Base-by-base conservation (phyloP, 2,329 filamentous ascomycete genomes). In the Alternaria gansuensis region DNA sequence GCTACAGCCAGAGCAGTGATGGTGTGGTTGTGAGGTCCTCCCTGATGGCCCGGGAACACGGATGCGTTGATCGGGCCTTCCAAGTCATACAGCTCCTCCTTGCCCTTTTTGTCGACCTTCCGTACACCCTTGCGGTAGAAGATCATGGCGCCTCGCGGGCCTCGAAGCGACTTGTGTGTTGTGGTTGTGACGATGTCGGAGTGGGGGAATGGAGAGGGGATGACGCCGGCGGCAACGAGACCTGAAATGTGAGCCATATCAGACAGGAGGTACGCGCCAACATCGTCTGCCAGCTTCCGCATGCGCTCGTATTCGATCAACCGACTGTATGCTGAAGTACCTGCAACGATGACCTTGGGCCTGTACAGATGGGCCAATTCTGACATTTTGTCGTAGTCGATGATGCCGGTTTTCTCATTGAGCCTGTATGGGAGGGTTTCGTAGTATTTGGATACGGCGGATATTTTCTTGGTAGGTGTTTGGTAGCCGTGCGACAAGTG, bases 201-300 rank as follows among this genome's bases (percentile, higher is more conserved):
- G 79, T 96, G 84, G 65, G 88, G 84, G 83, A 99, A 99, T 43
- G 95, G 95, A 48, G 92, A 93, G 64, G 93, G 92, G 76, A 98
- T 95, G 70, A 97, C 95, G 71, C 89, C 91, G 61, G 93, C 92
- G 50, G 95, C 93, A 65, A 99, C 91, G 48, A 99, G 88, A 75
- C 95, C 95, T 48, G 94, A 98, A 78, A 99, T 98, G 82, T 99
- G 95, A 57, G 95, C 95, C 92, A 99, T 99, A 75, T 99, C 95
- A 66, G 95, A 92, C 65, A 99, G 87, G 51, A 99, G 88, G 82
- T 98, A 99, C 66, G 94, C 93, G 74, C 93, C 93, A 58, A 97
- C 91, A 41, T 88, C 90, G 81, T 98, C 93, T 63, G 93, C 92
- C 75, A 98, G 96, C 84, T 96, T 88, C 78, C 92, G 91, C 92